Percentiles rank a stretch among this genome's conserved stretches.
phyloP scores from a whole-genome alignment of 306 rosid species.

The Myrica gale region DNA sequence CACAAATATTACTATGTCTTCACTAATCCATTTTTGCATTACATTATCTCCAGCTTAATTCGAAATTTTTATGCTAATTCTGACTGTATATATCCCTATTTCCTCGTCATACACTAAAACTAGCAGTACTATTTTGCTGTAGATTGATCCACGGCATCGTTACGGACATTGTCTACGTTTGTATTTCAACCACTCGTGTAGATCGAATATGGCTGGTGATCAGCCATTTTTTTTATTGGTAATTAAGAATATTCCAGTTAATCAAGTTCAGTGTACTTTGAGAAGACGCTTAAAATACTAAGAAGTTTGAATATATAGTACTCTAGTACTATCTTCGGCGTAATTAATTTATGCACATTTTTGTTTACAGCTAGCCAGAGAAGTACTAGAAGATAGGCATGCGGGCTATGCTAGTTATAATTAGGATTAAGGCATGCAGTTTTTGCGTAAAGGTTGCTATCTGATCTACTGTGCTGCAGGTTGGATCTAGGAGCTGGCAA shows the following conservation, averaged over 20 bases:
- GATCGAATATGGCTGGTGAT: slow-evolving; percentile 55
- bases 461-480: slow-evolving; percentile 41
- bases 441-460: not conserved
- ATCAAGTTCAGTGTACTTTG: not conserved
- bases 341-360: too few relatives aligned
- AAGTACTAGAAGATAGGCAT: too few relatives aligned
- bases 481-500: slow-evolving; percentile 87
- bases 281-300: not conserved
- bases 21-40: not conserved
- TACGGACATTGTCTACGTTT: slow-evolving; percentile 79
- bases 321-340: too few relatives aligned
- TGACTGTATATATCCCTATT: not conserved
- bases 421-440: too few relatives aligned
- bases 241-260: not conserved
- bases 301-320: too few relatives aligned
- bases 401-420: too few relatives aligned
- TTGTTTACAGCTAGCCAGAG: too few relatives aligned
- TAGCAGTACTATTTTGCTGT: too few relatives aligned
- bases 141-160: slow-evolving; percentile 99
- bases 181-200: slow-evolving; percentile 72
- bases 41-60: not conserved
- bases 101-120: too few relatives aligned
- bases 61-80: not conserved
- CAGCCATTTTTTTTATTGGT: slow-evolving; percentile 78
- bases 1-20: slow-evolving; percentile 56